Percentiles rank a stretch among this genome's conserved stretches.
Evolutionary conservation across 75 land plant species (phyloP).

Genomic region (Pinus tabuliformis): DNA sequence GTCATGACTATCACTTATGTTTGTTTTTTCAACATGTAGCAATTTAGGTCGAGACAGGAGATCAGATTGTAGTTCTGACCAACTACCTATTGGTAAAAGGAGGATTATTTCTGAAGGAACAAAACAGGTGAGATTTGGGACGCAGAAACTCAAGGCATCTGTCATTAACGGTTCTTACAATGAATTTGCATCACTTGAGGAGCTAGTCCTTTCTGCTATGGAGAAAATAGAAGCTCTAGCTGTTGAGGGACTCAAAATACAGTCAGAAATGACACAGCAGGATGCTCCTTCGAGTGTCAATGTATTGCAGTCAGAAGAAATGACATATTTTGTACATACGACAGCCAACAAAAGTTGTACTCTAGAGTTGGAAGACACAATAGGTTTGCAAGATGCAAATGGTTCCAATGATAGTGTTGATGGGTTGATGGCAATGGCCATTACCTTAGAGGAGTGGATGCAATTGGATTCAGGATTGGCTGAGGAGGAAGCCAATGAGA

Average conservation of each 20-base stretch:
- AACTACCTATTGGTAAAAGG: not conserved
- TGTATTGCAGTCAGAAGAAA: not conserved
- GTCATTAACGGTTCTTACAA: not conserved
- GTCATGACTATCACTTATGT: too few relatives aligned
- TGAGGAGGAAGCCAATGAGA: not conserved
- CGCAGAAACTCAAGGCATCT: too few relatives aligned
- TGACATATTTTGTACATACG: not conserved
- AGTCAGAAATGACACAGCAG: constrained; percentile 42
- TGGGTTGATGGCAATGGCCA: constrained; percentile 22
- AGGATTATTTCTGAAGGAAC: not conserved
- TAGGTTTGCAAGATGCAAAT: constrained; percentile 6
- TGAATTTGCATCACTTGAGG: constrained; percentile 33
- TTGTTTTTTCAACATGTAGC: too few relatives aligned
- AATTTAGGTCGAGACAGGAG: not conserved
- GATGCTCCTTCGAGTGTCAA: constrained; percentile 37
- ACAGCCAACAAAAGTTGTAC: not conserved
- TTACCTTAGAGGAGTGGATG: constrained; percentile 28
- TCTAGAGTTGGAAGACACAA: constrained; percentile 9
- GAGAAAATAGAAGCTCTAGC: constrained; percentile 44
- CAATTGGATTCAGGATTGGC: constrained; percentile 15
- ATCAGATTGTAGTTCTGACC: not conserved
- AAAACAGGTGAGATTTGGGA: not conserved
- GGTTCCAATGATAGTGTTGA: not conserved
- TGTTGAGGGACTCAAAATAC: constrained; percentile 47
- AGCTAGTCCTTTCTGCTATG: constrained; percentile 41